Base-by-base conservation (phyloP, 1,284 basidiomycete genomes). In the Austroboletus niveus region DNA sequence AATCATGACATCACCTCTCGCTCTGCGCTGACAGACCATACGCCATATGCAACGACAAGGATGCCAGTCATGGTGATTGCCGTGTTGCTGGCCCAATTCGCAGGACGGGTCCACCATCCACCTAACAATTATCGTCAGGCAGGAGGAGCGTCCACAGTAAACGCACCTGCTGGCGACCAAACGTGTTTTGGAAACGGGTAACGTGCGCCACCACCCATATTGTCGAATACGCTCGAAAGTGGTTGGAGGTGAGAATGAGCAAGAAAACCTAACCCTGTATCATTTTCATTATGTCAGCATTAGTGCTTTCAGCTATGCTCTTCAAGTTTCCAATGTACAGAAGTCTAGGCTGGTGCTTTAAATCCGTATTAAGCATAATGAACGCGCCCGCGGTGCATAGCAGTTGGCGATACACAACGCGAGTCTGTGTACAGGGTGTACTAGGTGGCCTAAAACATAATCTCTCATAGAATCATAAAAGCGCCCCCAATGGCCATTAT, bases 81-180 rank as follows among this genome's bases (percentile, higher is more conserved):
- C 1, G 85, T 88, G 69, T 88, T 88, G 20, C 77, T 65, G 46
- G 78, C 80, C 85, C 85, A 88, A 64, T 87, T 87, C 12, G 80
- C 75, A 5, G 85, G 85, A 14, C 83, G 77, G 27, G 78, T 78
- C 85, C 85, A 88, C 85, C 85, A 88, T 58, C 85, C 85, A 72
- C 85, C 85, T 87, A 54, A 51, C 24, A 39, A 15, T 38, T 30
- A 32, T 6, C 31, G 5, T 20, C 36, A 38, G 24, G 47, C 20
- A 34, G 11, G 29, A 44, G 41, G 32, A 22, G 30, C 10, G 30
- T 36, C 14, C 10, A 45, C 42, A 24, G 45, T 29, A 40, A 35
- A 56, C 61, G 29, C 47, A 85, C 84, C 84, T 60, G 84, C 73
- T 61, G 85, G 85, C 34, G 84, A 81, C 83, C 84, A 86, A 45